A percentile compares a stretch with the other conserved stretches of the same genome.
Evolutionary conservation across 2,329 filamentous ascomycete genomes (phyloP).

Genomic region (Ophiostoma ulmi): DNA sequence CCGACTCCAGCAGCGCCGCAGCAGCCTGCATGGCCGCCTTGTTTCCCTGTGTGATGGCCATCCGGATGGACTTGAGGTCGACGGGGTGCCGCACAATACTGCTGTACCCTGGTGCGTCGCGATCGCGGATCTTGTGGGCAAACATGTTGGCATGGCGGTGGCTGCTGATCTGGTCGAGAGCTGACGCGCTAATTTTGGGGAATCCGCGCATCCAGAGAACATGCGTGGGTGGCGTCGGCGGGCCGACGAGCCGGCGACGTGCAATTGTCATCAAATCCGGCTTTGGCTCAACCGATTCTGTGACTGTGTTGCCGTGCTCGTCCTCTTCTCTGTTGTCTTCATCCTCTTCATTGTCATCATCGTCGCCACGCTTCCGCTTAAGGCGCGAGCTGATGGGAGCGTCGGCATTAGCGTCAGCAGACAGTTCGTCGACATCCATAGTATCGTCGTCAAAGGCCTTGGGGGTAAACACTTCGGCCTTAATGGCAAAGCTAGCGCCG

Average conservation of each 20-base stretch:
- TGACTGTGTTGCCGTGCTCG: background rate
- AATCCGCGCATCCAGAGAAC: constrained; percentile 73
- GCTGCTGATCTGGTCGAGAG: constrained; percentile 69
- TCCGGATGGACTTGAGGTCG: constrained; percentile 71
- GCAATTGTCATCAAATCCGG: constrained; percentile 26
- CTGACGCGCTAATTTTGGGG: constrained; percentile 64
- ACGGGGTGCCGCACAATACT: constrained; percentile 69
- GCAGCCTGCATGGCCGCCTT: constrained; percentile 58
- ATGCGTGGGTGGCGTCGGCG: constrained; percentile 54
- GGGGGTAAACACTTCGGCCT: constrained; percentile 56
- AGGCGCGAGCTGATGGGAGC: constrained; percentile 30
- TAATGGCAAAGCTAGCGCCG: constrained; percentile 38
- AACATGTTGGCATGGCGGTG: constrained; percentile 78
- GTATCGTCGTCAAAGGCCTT: constrained; percentile 49
- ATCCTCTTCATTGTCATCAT: constrained; percentile 37
- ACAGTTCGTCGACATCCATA: constrained; percentile 49
- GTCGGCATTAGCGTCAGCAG: constrained; percentile 33
- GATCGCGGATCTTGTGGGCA: constrained; percentile 66
- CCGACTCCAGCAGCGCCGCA: constrained; percentile 55
- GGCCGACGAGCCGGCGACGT: constrained; percentile 32
- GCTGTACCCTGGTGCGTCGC: constrained; percentile 70
- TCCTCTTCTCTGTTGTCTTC: constrained; percentile 1
- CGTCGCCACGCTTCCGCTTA: constrained; percentile 54
- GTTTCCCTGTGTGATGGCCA: constrained; percentile 68
- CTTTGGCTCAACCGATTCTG: constrained; percentile 14